These are phyloP conservation scores for Penicillium aurantiogriseum DNA, from an alignment of 2,329 filamentous ascomycete genomes.

Conservation along the genomic window DNA sequence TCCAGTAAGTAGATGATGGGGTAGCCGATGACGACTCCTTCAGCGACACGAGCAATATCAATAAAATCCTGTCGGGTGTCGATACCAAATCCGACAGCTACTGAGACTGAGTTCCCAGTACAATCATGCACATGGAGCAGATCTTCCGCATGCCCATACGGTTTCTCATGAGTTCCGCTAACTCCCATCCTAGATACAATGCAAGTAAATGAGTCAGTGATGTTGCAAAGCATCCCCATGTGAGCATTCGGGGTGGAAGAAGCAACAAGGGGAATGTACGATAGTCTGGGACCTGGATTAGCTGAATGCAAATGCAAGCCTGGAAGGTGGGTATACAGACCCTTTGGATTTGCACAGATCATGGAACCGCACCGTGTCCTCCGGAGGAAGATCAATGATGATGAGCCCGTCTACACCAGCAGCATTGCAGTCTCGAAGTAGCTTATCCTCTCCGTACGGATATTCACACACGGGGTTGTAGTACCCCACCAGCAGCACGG, in stretches of 20 bases:
- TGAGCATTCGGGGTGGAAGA: constrained; percentile 83
- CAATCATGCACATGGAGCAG: constrained; percentile 82
- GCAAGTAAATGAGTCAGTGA: constrained; percentile 97
- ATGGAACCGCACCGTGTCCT: constrained; percentile 62
- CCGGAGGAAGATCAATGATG: constrained; percentile 14
- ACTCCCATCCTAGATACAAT: constrained; percentile 94
- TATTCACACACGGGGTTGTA: constrained; percentile 75
- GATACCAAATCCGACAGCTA: constrained; percentile 90
- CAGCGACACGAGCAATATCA: constrained; percentile 74
- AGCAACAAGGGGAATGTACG: constrained; percentile 89
- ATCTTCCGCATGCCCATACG: constrained; percentile 74
- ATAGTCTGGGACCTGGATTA: constrained; percentile 57
- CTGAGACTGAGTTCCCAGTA: constrained; percentile 73
- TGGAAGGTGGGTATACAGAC: constrained; percentile 44
- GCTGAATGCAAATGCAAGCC: not conserved
- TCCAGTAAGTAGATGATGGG: constrained; percentile 80
- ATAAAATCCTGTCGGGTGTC: constrained; percentile 89
- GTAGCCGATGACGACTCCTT: constrained; percentile 91
- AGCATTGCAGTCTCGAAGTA: constrained; percentile 75
- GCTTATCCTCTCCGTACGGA: constrained; percentile 86
- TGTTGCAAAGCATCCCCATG: constrained; percentile 88
- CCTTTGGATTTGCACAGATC: constrained; percentile 74
- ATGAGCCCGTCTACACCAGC: constrained; percentile 20
- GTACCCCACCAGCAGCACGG: constrained; percentile 93
- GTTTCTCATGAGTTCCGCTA: constrained; percentile 77